Evolutionary conservation across 345 rosid genomes (phyloP).

Genomic region (Eucalyptus cloeziana): DNA sequence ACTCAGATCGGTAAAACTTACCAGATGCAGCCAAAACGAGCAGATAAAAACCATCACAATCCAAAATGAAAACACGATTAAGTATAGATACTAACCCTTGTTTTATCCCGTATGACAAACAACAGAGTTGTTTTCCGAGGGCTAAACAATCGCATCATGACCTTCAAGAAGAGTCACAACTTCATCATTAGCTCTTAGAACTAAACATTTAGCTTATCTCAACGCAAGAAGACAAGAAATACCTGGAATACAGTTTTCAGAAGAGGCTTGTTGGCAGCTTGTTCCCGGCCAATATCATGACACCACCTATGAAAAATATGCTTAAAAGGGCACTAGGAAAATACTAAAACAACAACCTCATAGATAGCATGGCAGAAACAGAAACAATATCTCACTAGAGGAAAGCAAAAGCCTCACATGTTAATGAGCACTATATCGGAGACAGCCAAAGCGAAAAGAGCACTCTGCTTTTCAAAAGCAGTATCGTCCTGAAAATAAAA

Average conservation of each 20-base stretch:
- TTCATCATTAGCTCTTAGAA: neutral
- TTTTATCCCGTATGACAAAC: slow-evolving; percentile 99
- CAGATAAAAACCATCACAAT: neutral
- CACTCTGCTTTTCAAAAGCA: slow-evolving; percentile 99
- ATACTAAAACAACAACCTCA: neutral
- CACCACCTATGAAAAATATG: slow-evolving; percentile 75
- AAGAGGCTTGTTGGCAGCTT: slow-evolving; percentile 99
- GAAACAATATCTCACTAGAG: neutral
- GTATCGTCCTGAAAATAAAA: slow-evolving; percentile 74
- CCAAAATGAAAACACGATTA: neutral
- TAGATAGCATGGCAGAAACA: neutral
- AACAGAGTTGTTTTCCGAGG: slow-evolving; percentile 95
- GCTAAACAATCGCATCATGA: slow-evolving; percentile 99
- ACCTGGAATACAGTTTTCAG: slow-evolving; percentile 99
- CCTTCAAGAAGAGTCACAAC: slow-evolving; percentile 37
- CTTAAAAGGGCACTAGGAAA: neutral
- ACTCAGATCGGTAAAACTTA: neutral
- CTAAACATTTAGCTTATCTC: neutral
- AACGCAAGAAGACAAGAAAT: neutral
- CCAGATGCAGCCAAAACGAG: neutral
- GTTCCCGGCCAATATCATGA: slow-evolving; percentile 99
- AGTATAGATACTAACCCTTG: slow-evolving; percentile 40
- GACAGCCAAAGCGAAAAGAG: slow-evolving; percentile 97
- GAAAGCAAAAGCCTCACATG: slow-evolving; percentile 48
- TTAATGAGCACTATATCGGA: slow-evolving; percentile 97